Base-by-base conservation (phyloP, 768 basidiomycete species). In the Mycena olivaceomarginata region DNA sequence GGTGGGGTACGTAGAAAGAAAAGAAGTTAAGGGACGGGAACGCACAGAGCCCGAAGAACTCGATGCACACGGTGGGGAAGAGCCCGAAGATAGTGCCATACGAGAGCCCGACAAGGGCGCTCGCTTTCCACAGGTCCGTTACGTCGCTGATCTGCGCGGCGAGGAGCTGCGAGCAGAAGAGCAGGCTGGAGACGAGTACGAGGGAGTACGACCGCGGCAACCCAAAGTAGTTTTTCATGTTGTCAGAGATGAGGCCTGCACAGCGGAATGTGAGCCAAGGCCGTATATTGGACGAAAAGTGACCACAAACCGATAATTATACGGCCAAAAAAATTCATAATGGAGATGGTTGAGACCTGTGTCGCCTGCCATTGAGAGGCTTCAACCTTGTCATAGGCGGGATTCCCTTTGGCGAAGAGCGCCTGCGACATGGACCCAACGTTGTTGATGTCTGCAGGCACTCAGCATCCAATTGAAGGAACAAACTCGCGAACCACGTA, bases 271-370 rank as follows among this genome's bases (percentile, higher is more conserved):
- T 80, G 69, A 31, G 31, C 31, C 22, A 25, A 1, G n/a, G 22
- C 13, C 62, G n/a, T 41, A 10, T 13, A 7, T 4, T 31, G 43
- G 63, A 68, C 20, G 37, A 15, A 51, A 59, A 48, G 18, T 67
- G 37, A 67, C 51, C 31, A 71, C 82, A 71, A 60, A 96, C 95
- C 96, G 20, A 97, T 93, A 37, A 93, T 74, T 62, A 98, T 90
- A 51, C 97, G 92, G 1, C 97, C 97, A 1, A 89, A 80, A 72
- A 93, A 98, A 82, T 96, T 98, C 85, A 93, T 94, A 37, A 98
- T 72, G 81, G 95, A 96, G 78, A 98, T 89, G 6, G 91, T 88
- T 0, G 96, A 96, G 0, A 98, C 97, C 81, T 98, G 97, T 5
- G 91, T 88, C 0, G 95, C 92, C 86, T 98, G 97, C 92, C 93